A percentile compares a stretch with the other conserved stretches of the same genome.
Conservation (phyloP, 805 yeast genomes). For the Hanseniaspora taiwanica region DNA sequence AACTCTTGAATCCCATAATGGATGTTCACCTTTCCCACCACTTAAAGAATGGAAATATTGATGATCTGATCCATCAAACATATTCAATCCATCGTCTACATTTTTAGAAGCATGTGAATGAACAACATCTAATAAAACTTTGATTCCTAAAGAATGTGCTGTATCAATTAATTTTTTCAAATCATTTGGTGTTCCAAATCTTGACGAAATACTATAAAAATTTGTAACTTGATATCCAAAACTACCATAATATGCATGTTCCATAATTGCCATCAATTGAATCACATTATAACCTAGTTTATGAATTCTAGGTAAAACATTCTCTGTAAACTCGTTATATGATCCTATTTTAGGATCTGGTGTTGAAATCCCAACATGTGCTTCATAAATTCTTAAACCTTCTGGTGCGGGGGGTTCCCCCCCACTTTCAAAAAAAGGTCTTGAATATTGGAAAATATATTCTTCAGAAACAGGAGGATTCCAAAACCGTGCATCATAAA, state of each 20-base stretch:
- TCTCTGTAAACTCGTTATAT: constrained; percentile 70
- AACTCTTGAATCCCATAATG: constrained; percentile 90
- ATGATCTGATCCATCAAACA: constrained; percentile 89
- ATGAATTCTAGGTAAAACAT: constrained; percentile 72
- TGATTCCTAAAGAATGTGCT: constrained; percentile 79
- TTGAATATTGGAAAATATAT: constrained; percentile 49
- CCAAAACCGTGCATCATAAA: constrained; percentile 89
- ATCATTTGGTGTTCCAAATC: constrained; percentile 94
- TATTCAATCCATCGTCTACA: constrained; percentile 84
- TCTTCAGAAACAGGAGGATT: too few species aligned
- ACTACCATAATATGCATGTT: constrained; percentile 95
- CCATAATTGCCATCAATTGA: constrained; percentile 97
- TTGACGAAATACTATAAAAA: constrained; percentile 79
- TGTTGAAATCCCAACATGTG: constrained; percentile 89
- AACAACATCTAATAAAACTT: constrained; percentile 81
- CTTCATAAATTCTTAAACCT: constrained; percentile 74
- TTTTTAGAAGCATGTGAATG: constrained; percentile 95
- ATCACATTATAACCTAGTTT: constrained; percentile 83
- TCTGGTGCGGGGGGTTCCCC: too few species aligned
- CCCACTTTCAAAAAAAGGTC: constrained; percentile 40
- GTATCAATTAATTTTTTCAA: constrained; percentile 79
- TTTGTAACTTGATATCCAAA: constrained; percentile 96
- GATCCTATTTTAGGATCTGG: constrained; percentile 79
- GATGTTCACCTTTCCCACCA: constrained; percentile 81
- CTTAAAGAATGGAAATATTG: constrained; percentile 71